A percentile compares a stretch with the other conserved stretches of the same genome.
Conservation (phyloP, 345 rosid genomes). For the Salix caprea region DNA sequence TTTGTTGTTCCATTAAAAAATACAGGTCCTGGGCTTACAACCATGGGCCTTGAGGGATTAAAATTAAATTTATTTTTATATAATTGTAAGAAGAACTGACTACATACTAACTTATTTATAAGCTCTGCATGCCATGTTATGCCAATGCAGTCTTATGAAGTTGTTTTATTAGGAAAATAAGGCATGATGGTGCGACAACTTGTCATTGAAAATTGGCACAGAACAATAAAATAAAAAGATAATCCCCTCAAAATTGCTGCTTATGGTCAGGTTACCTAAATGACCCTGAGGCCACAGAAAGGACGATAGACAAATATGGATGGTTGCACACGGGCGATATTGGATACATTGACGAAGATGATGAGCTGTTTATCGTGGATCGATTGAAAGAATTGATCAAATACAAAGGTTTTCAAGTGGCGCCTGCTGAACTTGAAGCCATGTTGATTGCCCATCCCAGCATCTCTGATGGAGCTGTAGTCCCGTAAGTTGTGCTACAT, state of each 20-base stretch:
- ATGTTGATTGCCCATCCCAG: constrained; percentile 43
- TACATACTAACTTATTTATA: too few species aligned
- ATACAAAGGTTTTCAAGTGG: constrained; percentile 55
- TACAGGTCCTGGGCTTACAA: too few species aligned
- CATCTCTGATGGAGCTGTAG: constrained; percentile 63
- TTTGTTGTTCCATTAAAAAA: too few species aligned
- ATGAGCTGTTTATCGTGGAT: constrained; percentile 56
- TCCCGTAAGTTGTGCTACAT: constrained; percentile 38
- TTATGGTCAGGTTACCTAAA: constrained; percentile 48
- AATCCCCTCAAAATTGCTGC: not conserved
- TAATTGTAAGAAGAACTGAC: too few species aligned
- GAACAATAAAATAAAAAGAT: not conserved
- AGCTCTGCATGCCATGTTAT: too few species aligned
- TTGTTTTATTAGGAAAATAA: too few species aligned
- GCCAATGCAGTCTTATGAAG: too few species aligned
- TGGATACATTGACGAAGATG: constrained; percentile 59
- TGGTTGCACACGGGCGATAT: constrained; percentile 66
- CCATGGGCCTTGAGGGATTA: too few species aligned
- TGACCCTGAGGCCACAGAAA: constrained; percentile 44
- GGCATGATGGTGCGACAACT: too few species aligned
- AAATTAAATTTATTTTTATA: too few species aligned
- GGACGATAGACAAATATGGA: constrained; percentile 51
- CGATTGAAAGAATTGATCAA: constrained; percentile 62
- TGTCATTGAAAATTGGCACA: too few species aligned
- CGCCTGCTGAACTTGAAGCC: constrained; percentile 67